A percentile compares a stretch with the other conserved stretches of the same genome.
Evolutionary conservation across 257 asterid species (phyloP).

Genomic region (Solanum chmielewskii): DNA sequence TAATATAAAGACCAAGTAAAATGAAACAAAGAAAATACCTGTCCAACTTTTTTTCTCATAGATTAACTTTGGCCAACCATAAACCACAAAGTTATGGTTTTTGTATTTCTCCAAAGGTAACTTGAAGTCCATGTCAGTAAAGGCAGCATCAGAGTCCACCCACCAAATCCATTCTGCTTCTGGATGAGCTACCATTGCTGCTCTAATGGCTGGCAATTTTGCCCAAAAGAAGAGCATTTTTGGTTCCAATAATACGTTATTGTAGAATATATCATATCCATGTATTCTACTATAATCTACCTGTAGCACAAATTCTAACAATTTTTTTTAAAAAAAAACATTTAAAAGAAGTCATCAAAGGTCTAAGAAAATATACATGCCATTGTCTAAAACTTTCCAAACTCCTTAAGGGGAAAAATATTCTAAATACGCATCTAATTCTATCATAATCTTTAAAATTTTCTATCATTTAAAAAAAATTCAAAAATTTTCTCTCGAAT

Average conservation of each 20-base stretch:
- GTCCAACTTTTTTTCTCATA: constrained; percentile 12
- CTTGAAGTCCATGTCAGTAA: constrained; percentile 15
- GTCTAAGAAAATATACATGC: too few species aligned
- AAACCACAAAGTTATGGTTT: constrained; percentile 8
- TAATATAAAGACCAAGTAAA: too few species aligned
- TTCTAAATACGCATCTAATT: too few species aligned
- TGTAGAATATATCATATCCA: constrained; percentile 14
- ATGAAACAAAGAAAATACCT: background rate
- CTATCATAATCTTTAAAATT: too few species aligned
- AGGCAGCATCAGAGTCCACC: constrained; percentile 16
- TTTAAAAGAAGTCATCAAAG: too few species aligned
- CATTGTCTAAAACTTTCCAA: too few species aligned
- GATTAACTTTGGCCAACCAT: constrained; percentile 2
- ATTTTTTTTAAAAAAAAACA: background rate
- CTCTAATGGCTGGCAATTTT: constrained; percentile 3
- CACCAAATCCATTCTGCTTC: constrained; percentile 25
- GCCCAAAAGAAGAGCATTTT: constrained; percentile 14
- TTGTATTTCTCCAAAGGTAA: constrained; percentile 2
- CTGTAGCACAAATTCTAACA: background rate
- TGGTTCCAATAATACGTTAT: constrained; percentile 1
- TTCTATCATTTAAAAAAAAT: too few species aligned
- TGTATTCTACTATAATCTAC: constrained; percentile 16
- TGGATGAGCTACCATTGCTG: constrained; percentile 18
- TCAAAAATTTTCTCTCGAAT: too few species aligned
- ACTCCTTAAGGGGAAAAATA: too few species aligned